These are phyloP conservation scores for Incumbomyces lentus DNA, from an alignment of 2,329 filamentous ascomycete genomes.

Conservation along the genomic window DNA sequence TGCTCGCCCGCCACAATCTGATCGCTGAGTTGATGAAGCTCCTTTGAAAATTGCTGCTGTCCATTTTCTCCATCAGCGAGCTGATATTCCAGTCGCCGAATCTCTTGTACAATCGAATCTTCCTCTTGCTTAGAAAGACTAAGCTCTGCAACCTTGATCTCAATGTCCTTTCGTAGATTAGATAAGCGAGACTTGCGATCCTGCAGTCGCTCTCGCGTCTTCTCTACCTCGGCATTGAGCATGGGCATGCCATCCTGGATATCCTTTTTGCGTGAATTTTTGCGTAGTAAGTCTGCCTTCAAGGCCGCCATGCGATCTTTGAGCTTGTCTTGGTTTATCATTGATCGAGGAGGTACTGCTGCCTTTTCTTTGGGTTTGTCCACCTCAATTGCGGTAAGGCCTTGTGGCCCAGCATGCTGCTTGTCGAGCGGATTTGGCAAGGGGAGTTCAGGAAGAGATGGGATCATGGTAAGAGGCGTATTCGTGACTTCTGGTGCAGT, in stretches of 20 bases:
- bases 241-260: conserved; percentile 39
- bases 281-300: conserved; percentile 26
- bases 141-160: conserved; percentile 8
- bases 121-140: conserved; percentile 23
- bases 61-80: conserved; percentile 32
- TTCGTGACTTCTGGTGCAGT: neutral
- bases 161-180: conserved; percentile 20
- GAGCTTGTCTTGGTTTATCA: conserved; percentile 5
- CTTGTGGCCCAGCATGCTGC: neutral
- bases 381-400: neutral
- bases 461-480: neutral
- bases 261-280: conserved; percentile 35
- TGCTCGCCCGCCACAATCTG: conserved; percentile 29
- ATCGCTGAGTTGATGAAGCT: conserved; percentile 37
- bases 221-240: conserved; percentile 35
- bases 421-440: conserved; percentile 1
- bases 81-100: conserved; percentile 31
- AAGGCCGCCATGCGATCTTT: conserved; percentile 9
- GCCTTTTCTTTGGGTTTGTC: neutral
- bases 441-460: neutral
- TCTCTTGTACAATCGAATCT: conserved; percentile 35
- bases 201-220: conserved; percentile 26
- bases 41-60: conserved; percentile 35
- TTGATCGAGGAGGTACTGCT: neutral
- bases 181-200: conserved; percentile 27